These are phyloP conservation scores for Colletotrichum viniferum DNA, from an alignment of 2,329 filamentous ascomycete genomes.

Conservation along the genomic window DNA sequence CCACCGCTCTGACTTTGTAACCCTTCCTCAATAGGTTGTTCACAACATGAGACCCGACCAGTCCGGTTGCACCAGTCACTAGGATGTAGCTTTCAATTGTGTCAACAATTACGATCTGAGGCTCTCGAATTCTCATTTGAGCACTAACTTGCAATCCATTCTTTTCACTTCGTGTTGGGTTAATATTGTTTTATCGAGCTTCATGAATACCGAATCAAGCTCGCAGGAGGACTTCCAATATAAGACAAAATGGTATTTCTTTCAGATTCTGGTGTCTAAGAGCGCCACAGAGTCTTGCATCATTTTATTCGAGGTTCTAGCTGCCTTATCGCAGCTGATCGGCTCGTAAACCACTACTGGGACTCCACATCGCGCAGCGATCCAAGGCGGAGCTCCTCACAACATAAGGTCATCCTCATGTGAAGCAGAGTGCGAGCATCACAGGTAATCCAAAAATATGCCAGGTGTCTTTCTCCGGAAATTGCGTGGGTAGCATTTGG, in stretches of 20 bases:
- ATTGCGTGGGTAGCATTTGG: not conserved
- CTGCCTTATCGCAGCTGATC: not conserved
- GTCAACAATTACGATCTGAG: not conserved
- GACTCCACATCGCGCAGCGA: not conserved
- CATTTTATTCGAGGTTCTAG: not conserved
- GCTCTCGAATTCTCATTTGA: not conserved
- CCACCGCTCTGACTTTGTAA: not conserved
- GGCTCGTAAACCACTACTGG: not conserved
- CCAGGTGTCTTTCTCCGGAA: not conserved
- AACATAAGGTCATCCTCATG: not conserved
- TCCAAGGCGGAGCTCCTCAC: not conserved
- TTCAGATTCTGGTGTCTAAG: not conserved
- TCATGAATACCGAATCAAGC: not conserved
- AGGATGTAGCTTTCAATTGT: constrained; percentile 8
- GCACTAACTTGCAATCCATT: not conserved
- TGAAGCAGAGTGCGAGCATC: not conserved
- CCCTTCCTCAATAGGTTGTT: not conserved
- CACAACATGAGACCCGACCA: constrained; percentile 24
- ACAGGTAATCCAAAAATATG: accelerated
- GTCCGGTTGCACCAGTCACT: constrained; percentile 29
- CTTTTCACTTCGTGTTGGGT: not conserved
- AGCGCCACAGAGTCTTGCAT: not conserved
- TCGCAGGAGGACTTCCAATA: accelerated
- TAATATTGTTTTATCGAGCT: not conserved
- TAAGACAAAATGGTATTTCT: not conserved